Percentiles rank a stretch among this genome's conserved stretches.
phyloP scores from a whole-genome alignment of 768 basidiomycete genomes.

The Boletus subcaerulescens region DNA sequence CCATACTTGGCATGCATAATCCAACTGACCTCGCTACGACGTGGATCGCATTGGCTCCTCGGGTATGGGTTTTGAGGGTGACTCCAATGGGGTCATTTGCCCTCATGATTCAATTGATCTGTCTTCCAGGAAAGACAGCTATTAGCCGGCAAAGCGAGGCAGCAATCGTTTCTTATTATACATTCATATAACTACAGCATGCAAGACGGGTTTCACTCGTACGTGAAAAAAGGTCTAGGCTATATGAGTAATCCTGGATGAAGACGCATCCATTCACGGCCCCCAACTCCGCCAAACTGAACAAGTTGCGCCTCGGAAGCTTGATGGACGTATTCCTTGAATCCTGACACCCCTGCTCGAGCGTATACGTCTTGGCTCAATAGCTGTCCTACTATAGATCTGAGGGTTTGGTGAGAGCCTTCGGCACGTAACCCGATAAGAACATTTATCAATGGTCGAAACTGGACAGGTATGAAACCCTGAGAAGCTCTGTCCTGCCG shows the following conservation, averaged over 20 bases:
- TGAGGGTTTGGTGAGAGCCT: constrained; percentile 33
- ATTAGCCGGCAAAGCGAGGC: neutral
- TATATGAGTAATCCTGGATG: constrained; percentile 20
- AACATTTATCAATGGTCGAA: constrained; percentile 32
- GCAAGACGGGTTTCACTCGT: constrained; percentile 4
- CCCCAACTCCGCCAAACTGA: constrained; percentile 38
- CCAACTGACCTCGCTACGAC: neutral
- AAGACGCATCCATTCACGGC: constrained; percentile 36
- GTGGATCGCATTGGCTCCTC: neutral
- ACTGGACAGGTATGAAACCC: constrained; percentile 11
- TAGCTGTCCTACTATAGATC: constrained; percentile 36
- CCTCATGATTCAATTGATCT: neutral
- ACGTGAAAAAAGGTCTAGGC: constrained; percentile 9
- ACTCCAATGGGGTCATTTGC: constrained; percentile 7
- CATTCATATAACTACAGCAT: constrained; percentile 19
- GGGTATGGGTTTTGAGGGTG: constrained; percentile 1
- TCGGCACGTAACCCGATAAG: constrained; percentile 32
- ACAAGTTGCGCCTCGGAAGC: constrained; percentile 41
- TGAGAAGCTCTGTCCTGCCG: neutral
- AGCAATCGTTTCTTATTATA: constrained; percentile 3
- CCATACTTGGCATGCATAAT: neutral
- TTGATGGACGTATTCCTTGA: constrained; percentile 39
- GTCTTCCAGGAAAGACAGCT: neutral
- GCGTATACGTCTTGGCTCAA: constrained; percentile 35
- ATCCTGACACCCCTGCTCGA: constrained; percentile 39